Conservation (phyloP, 345 rosid genomes). For the Rhizophora apiculata region DNA sequence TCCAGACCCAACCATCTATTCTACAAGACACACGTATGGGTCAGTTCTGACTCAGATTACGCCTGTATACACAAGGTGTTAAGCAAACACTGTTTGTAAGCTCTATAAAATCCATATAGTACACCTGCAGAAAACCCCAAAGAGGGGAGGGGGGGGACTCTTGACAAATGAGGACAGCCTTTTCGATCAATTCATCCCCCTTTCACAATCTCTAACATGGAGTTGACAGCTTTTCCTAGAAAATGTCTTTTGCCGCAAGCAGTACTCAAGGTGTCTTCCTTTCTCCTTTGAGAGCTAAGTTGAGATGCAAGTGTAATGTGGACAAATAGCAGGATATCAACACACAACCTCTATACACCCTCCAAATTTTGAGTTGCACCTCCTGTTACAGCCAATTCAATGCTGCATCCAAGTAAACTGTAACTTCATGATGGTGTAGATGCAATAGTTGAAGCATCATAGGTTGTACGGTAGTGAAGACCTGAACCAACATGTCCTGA, state of each 20-base stretch:
- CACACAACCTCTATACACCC: constrained; percentile 2
- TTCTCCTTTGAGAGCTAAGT: too few species aligned
- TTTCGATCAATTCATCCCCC: background rate
- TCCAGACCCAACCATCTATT: too few species aligned
- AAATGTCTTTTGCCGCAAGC: background rate
- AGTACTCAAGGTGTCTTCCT: background rate
- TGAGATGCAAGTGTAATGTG: too few species aligned
- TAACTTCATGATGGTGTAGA: constrained; percentile 30
- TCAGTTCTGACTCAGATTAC: background rate
- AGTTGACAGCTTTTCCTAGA: background rate
- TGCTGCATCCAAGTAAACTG: background rate
- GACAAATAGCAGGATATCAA: background rate
- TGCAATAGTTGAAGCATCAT: constrained; percentile 30
- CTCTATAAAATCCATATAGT: background rate
- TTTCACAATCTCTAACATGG: background rate
- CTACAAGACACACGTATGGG: too few species aligned
- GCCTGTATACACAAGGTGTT: background rate
- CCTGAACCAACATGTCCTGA: constrained; percentile 69
- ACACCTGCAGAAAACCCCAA: background rate
- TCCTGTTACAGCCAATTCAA: constrained; percentile 4
- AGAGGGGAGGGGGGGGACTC: background rate
- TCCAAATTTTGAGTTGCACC: background rate
- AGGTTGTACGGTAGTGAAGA: constrained; percentile 64
- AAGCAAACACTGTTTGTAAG: background rate
- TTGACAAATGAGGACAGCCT: background rate